Conservation (phyloP, 2,329 filamentous ascomycete genomes). For the Hypoxylon sp. region DNA sequence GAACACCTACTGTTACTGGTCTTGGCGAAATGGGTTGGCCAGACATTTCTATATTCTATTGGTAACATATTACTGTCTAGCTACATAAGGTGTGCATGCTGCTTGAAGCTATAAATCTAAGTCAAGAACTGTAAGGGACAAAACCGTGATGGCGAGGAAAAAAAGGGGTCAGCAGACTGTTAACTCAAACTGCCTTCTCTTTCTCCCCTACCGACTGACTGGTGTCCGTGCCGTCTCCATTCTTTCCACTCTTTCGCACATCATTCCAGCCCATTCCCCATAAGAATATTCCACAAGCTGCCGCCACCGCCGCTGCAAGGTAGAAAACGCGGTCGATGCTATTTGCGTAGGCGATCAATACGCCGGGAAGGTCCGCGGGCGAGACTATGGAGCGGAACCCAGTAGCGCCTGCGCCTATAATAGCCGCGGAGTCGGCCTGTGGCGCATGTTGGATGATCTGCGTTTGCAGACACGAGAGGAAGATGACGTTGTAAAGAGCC, state of each 20-base stretch:
- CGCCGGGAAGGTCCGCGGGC: conserved; percentile 52
- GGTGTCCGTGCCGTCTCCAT: too few species aligned
- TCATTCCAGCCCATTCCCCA: conserved; percentile 65
- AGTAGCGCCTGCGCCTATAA: conserved; percentile 62
- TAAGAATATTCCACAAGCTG: conserved; percentile 53
- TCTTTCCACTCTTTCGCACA: conserved; percentile 61
- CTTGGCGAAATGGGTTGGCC: too few species aligned
- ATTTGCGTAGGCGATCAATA: conserved; percentile 59
- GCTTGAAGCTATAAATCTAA: too few species aligned
- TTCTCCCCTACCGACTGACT: too few species aligned
- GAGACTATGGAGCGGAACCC: conserved; percentile 56
- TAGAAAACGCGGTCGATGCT: conserved; percentile 59
- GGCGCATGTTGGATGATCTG: conserved; percentile 54
- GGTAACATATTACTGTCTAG: too few species aligned
- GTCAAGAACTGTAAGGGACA: too few species aligned
- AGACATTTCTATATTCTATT: too few species aligned
- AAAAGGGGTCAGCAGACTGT: too few species aligned
- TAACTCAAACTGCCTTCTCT: too few species aligned
- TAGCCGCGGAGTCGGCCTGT: conserved; percentile 49
- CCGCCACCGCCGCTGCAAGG: conserved; percentile 55
- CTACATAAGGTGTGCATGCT: too few species aligned
- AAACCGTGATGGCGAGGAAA: too few species aligned
- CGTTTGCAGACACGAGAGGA: conserved; percentile 51
- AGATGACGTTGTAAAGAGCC: conserved; percentile 20
- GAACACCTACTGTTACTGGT: too few species aligned